Evolutionary conservation across 805 yeast genomes (phyloP).

Genomic region (Kodamaea kakaduensis): DNA sequence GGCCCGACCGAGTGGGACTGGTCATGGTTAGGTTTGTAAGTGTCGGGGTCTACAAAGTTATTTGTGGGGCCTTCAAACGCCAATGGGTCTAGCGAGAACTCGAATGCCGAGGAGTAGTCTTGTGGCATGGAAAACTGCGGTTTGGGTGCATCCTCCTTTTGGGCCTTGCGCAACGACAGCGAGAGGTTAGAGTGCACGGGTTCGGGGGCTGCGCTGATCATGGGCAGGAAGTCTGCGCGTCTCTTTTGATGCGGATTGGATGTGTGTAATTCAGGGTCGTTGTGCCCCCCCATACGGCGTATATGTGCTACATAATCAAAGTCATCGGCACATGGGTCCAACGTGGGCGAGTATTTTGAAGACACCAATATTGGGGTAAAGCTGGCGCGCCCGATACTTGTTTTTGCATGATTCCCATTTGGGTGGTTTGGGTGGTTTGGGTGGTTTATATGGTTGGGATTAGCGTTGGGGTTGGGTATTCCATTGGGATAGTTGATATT

Average conservation of each 20-base stretch:
- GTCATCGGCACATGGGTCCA: constrained; percentile 47
- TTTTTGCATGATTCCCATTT: too few species aligned
- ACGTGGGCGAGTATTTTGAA: constrained; percentile 7
- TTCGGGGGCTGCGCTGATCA: constrained; percentile 7
- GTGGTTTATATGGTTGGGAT: too few species aligned
- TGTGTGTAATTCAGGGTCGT: not conserved
- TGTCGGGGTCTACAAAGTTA: constrained; percentile 7
- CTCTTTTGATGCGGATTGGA: constrained; percentile 14
- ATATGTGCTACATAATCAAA: constrained; percentile 66
- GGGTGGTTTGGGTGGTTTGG: too few species aligned
- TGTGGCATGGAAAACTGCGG: not conserved
- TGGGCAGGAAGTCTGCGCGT: constrained; percentile 22
- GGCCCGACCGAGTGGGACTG: constrained; percentile 10
- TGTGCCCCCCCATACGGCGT: constrained; percentile 42
- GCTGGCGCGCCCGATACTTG: too few species aligned
- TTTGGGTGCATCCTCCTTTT: not conserved
- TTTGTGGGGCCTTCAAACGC: constrained; percentile 45
- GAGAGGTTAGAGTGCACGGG: constrained; percentile 14
- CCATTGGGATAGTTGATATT: too few species aligned
- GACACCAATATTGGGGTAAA: constrained; percentile 1
- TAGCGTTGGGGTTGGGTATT: too few species aligned
- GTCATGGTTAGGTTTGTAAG: not conserved
- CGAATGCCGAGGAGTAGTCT: constrained; percentile 12
- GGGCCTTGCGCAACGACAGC: constrained; percentile 17
- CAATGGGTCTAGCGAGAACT: constrained; percentile 44